Percentiles rank a stretch among this genome's conserved stretches.
These are phyloP conservation scores for Ophiostoma pallidulum DNA, from an alignment of 2,329 filamentous ascomycete species.

Conservation along the genomic window DNA sequence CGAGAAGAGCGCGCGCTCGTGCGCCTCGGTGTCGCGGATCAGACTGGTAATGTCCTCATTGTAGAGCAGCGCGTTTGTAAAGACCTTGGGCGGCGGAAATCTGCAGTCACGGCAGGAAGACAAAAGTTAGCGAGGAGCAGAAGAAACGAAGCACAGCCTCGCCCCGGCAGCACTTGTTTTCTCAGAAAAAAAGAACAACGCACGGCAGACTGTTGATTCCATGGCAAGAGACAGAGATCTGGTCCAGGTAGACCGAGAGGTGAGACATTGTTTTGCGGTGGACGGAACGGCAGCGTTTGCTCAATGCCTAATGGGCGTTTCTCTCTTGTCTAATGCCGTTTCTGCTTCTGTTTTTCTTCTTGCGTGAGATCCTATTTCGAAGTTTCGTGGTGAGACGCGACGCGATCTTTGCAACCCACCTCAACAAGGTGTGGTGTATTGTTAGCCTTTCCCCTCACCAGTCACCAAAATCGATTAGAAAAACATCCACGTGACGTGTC, in stretches of 20 bases:
- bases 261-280: slow-evolving; percentile 48
- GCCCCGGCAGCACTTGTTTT: too few relatives aligned
- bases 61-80: slow-evolving; percentile 84
- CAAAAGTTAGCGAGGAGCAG: not conserved
- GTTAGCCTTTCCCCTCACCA: too few relatives aligned
- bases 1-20: slow-evolving; percentile 92
- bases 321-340: not conserved
- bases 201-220: slow-evolving; percentile 68
- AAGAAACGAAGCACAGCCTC: not conserved
- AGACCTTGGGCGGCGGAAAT: slow-evolving; percentile 85
- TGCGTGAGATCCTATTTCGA: too few relatives aligned
- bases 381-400: not conserved
- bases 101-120: slow-evolving; percentile 34
- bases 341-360: too few relatives aligned
- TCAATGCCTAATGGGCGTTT: not conserved
- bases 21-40: slow-evolving; percentile 88
- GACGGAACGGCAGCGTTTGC: too few relatives aligned
- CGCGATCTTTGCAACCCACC: too few relatives aligned
- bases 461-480: too few relatives aligned
- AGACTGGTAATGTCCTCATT: slow-evolving; percentile 87
- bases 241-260: slow-evolving; percentile 62
- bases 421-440: too few relatives aligned
- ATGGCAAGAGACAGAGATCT: slow-evolving; percentile 66
- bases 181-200: not conserved
- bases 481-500: too few relatives aligned